Evolutionary conservation across 2,329 filamentous ascomycete genomes (phyloP).

Genomic region (Ceratocystis alfenasii): DNA sequence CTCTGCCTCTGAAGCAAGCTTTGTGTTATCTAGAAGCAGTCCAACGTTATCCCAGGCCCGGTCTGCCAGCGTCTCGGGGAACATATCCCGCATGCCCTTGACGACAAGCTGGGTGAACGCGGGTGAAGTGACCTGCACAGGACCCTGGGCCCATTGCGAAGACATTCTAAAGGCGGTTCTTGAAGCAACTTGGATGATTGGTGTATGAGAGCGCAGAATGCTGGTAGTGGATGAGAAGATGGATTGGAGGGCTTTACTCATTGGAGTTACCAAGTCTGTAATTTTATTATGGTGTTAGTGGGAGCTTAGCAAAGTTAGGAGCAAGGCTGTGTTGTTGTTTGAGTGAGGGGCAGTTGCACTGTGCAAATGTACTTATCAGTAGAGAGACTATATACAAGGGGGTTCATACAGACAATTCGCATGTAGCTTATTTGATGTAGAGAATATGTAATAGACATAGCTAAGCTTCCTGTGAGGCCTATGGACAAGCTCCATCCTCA

Average conservation of each 20-base stretch:
- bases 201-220: background rate
- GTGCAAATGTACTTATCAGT: background rate
- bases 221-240: background rate
- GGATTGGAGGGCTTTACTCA: background rate
- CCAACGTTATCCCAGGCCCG: conserved; percentile 96
- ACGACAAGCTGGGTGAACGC: conserved; percentile 52
- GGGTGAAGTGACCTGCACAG: conserved; percentile 20
- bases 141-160: conserved; percentile 12
- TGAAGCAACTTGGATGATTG: background rate
- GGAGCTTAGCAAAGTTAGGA: background rate
- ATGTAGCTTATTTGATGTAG: too few species aligned
- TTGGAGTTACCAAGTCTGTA: conserved; percentile 1
- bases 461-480: too few species aligned
- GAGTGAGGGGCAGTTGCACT: background rate
- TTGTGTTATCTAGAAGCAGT: conserved; percentile 47
- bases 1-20: conserved; percentile 26
- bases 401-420: background rate
- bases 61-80: conserved; percentile 80
- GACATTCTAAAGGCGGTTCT: conserved; percentile 8
- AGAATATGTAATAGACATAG: too few species aligned
- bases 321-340: background rate
- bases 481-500: background rate
- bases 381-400: background rate
- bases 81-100: conserved; percentile 68
- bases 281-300: background rate